Percentiles rank a stretch among this genome's conserved stretches.
Conservation (phyloP, 208 protist species). For the Leishmania amazonensis region DNA sequence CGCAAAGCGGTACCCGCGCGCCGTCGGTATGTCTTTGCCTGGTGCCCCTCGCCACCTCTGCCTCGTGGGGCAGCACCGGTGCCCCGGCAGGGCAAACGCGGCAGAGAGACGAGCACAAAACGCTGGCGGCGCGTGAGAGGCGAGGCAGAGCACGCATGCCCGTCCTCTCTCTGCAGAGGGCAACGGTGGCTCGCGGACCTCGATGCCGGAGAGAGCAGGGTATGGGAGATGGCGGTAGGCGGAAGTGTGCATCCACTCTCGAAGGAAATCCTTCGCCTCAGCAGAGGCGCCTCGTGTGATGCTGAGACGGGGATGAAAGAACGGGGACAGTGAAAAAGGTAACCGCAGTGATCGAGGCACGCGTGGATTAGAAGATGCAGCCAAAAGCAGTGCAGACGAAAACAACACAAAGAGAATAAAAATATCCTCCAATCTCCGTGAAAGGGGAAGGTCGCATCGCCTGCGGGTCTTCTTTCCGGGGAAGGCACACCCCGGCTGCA, state of each 20-base stretch:
- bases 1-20: neutral
- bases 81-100: no score
- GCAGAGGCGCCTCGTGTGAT: no score
- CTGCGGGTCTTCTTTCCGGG: no score
- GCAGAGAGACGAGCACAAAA: no score
- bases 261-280: neutral
- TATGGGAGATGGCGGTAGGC: neutral
- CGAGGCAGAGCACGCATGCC: no score
- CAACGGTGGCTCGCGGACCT: neutral
- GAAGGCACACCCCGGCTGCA: neutral
- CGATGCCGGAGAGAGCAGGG: neutral
- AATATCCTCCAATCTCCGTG: neutral
- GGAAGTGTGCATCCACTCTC: neutral
- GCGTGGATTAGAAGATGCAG: neutral
- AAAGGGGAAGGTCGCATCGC: neutral
- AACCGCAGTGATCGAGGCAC: neutral
- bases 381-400: neutral
- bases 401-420: neutral
- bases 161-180: neutral
- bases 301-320: neutral
- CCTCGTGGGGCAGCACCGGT: no score
- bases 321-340: neutral
- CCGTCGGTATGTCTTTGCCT: neutral
- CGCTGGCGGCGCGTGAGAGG: no score
- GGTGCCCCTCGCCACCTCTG: no score